Evolutionary conservation across 306 rosid genomes (phyloP), one percentile per base, ranked within the genome.

Genomic region (Castanospermum australe): DNA sequence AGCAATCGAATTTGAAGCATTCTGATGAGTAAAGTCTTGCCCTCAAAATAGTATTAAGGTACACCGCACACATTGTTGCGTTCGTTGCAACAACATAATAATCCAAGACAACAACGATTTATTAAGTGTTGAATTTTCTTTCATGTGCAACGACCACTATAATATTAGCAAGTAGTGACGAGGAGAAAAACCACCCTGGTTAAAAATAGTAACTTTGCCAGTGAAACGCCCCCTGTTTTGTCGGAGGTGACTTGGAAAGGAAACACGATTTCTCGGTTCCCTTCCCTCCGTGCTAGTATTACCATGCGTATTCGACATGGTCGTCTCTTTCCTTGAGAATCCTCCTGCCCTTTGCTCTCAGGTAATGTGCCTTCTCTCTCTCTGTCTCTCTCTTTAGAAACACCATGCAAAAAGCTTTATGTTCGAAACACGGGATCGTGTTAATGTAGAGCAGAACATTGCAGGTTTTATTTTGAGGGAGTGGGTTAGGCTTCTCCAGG

Each of bases 401-500:
- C 36, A 6, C 54, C 45, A 74, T 59, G 35, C 13, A 59, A 14
- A 14, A 15, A 3, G 54, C 5, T 48, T 15, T 5, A 59, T 36
- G 15, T 59, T 59, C 20, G 14, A 28, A 24, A 24, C 9, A 57
- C 17, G 1, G 33, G 38, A 12, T 57, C n/a, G n/a, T n/a, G n/a
- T n/a, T n/a, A n/a, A n/a, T n/a, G n/a, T n/a, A n/a, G n/a, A n/a
- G n/a, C n/a, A n/a, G n/a, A n/a, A n/a, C 11, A 4, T 24, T 59
- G 66, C 51, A 82, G 72, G 50, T 38, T 74, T 67, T 2, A 12
- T 41, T 87, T 68, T 56, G 82, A 80, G 87, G 84, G 87, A 79
- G 79, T 52, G 57, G 83, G 77, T 24, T 30, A 81, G 83, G 90
- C 62, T 84, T 83, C 85, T 86, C 88, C 84, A 35, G 75, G 76